phyloP scores from a whole-genome alignment of 257 asterid species.

The Nicotiana obtusifolia region DNA sequence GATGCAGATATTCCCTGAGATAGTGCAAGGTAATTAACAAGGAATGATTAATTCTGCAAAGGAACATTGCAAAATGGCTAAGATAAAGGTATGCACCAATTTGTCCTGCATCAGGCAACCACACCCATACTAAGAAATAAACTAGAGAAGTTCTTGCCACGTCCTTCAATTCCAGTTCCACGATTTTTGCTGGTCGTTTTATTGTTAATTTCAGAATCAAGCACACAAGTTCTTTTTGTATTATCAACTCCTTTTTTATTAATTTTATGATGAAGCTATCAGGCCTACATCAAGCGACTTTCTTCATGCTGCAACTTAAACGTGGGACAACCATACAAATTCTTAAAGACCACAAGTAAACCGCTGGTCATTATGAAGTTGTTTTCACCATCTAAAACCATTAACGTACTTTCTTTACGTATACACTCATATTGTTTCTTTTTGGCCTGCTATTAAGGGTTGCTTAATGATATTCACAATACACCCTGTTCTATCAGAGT shows the following conservation, averaged over 20 bases:
- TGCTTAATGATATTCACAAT: neutral
- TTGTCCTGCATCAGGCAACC: neutral
- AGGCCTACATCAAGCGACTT: neutral
- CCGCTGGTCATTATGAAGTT: neutral
- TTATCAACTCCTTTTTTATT: neutral
- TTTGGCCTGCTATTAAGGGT: neutral
- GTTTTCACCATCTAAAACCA: slow-evolving; percentile 2
- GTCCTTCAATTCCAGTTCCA: neutral
- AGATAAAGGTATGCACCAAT: neutral
- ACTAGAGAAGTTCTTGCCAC: neutral
- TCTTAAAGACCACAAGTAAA: neutral
- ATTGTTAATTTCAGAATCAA: neutral
- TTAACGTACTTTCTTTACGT: neutral
- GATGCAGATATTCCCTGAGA: neutral
- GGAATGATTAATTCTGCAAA: slow-evolving; percentile 2
- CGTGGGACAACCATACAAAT: neutral
- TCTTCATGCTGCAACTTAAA: slow-evolving; percentile 1
- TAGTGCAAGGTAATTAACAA: slow-evolving; percentile 19
- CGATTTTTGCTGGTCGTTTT: neutral
- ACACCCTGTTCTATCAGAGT: slow-evolving; percentile 3
- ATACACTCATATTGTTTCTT: neutral
- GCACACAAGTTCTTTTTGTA: neutral
- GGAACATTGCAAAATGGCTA: neutral
- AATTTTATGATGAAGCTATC: neutral
- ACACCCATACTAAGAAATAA: neutral